Percentiles rank a stretch among this genome's conserved stretches.
Conservation (phyloP, 2,329 filamentous ascomycete species). For the Paecilomyces formosus region DNA sequence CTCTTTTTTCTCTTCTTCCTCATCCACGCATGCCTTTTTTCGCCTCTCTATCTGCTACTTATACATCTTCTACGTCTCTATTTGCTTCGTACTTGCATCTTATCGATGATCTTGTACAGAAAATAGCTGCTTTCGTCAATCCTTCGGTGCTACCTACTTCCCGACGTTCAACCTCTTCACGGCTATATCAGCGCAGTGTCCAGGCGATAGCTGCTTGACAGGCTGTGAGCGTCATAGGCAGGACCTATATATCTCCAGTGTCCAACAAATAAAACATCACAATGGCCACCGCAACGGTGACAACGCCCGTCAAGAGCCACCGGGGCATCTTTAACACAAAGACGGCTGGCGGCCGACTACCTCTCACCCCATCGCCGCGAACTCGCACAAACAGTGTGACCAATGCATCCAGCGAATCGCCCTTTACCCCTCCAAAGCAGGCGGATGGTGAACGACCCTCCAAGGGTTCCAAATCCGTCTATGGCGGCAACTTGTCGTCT, state of each 20-base stretch:
- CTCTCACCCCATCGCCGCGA: conserved; percentile 84
- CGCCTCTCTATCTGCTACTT: conserved; percentile 16
- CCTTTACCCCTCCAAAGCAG: conserved; percentile 65
- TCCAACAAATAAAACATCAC: conserved; percentile 19
- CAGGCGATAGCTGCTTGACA: conserved; percentile 22
- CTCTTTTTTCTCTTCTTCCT: conserved; percentile 10
- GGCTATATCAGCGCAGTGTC: conserved; percentile 31
- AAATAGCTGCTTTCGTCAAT: conserved; percentile 12
- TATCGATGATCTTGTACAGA: conserved; percentile 15
- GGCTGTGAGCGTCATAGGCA: conserved; percentile 14
- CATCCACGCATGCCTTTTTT: conserved; percentile 13
- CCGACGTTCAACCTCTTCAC: conserved; percentile 10
- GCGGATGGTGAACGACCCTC: conserved; percentile 45
- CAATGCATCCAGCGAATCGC: conserved; percentile 55
- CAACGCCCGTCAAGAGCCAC: conserved; percentile 92
- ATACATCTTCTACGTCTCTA: conserved; percentile 25
- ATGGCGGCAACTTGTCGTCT: conserved; percentile 69
- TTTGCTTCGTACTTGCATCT: conserved; percentile 18
- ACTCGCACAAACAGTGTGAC: conserved; percentile 44
- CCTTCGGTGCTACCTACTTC: neutral
- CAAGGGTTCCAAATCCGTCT: conserved; percentile 60
- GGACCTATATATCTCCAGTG: neutral
- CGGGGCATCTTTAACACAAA: conserved; percentile 85
- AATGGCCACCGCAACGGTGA: conserved; percentile 79
- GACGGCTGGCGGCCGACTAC: conserved; percentile 90